Percentiles rank a stretch among this genome's conserved stretches.
phyloP scores from a whole-genome alignment of 2,329 filamentous ascomycete genomes.

The Colletotrichum australisinense region DNA sequence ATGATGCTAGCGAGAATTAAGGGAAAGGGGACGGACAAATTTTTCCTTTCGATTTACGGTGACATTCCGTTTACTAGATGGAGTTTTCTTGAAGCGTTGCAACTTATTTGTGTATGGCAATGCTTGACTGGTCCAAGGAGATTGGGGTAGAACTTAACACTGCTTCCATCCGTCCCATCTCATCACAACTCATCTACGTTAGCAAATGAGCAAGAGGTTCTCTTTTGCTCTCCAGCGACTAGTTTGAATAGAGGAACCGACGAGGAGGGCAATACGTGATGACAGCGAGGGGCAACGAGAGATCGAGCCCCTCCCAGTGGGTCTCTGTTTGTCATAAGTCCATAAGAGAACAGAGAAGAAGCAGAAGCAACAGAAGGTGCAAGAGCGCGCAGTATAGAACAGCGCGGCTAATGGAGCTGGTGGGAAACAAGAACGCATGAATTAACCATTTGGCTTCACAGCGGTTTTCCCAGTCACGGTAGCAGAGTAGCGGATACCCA shows the following conservation, averaged over 20 bases:
- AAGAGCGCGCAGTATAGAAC: background rate
- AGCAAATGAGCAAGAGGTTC: too few relatives aligned
- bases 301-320: background rate
- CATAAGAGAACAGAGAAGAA: background rate
- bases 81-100: background rate
- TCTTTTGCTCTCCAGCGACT: too few relatives aligned
- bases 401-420: background rate
- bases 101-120: too few relatives aligned
- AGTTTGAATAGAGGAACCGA: too few relatives aligned
- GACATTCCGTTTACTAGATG: background rate
- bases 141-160: too few relatives aligned
- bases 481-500: constrained; percentile 5
- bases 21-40: background rate
- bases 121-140: too few relatives aligned
- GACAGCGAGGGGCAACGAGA: background rate
- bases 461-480: constrained; percentile 18
- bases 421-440: constrained; percentile 14
- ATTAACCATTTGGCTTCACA: constrained; percentile 8
- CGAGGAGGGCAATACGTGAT: background rate
- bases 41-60: background rate
- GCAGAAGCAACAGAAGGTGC: background rate
- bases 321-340: background rate
- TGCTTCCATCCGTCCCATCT: too few relatives aligned
- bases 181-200: too few relatives aligned
- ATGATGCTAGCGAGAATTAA: background rate